phyloP scores from a whole-genome alignment of 2,329 filamentous ascomycete genomes.

The Chrysoporthe austroafricana region DNA sequence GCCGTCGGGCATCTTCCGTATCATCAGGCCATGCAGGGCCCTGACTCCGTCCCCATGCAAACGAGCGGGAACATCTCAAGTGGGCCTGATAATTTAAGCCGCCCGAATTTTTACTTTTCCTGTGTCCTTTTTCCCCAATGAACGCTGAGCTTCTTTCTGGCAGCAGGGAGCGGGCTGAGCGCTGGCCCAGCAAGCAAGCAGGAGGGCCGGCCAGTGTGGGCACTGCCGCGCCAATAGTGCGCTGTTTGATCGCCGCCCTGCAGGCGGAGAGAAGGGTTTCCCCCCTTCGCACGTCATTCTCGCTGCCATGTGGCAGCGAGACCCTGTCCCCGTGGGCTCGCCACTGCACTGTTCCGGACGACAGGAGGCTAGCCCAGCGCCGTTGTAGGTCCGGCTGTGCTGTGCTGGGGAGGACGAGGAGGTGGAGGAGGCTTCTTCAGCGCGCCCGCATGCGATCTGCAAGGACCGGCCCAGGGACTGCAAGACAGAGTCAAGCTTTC shows the following conservation, averaged over 20 bases:
- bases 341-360: not conserved
- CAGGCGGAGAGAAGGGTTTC: not conserved
- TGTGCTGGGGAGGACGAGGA: not conserved
- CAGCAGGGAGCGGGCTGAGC: not conserved
- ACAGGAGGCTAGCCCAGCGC: not conserved
- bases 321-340: not conserved
- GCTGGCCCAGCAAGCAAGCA: no score
- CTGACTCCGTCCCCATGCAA: slow-evolving; percentile 7
- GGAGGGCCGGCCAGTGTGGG: not conserved
- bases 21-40: slow-evolving; percentile 1
- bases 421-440: not conserved
- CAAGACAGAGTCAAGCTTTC: not conserved
- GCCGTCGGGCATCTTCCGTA: slow-evolving; percentile 3
- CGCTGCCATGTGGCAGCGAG: not conserved
- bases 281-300: not conserved
- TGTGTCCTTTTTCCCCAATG: not conserved
- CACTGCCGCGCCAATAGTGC: not conserved
- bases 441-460: not conserved
- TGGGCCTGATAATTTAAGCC: not conserved
- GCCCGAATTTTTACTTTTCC: no score
- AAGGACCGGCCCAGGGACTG: not conserved
- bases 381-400: not conserved
- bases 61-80: not conserved
- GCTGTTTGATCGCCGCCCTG: not conserved
- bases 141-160: not conserved